Percentiles rank a stretch among this genome's conserved stretches.
phyloP scores from a whole-genome alignment of 768 basidiomycete genomes.

The Boletus fagicola region DNA sequence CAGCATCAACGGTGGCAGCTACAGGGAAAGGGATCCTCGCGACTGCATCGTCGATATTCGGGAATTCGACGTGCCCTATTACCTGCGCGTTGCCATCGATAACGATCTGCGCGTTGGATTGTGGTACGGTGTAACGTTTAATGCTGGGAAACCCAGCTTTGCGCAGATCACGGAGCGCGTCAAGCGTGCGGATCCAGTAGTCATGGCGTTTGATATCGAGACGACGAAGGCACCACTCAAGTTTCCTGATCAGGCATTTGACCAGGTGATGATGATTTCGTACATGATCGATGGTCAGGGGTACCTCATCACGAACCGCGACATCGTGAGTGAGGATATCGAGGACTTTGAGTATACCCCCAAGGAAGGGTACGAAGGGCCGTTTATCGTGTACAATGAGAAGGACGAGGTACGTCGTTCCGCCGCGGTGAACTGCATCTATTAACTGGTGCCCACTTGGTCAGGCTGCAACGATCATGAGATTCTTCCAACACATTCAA shows the following conservation, averaged over 20 bases:
- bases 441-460: not conserved
- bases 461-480: conserved; percentile 74
- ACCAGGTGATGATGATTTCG: conserved; percentile 99
- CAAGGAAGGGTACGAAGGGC: conserved; percentile 95
- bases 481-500: conserved; percentile 93
- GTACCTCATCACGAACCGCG: conserved; percentile 95
- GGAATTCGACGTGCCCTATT: conserved; percentile 97
- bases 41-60: conserved; percentile 93
- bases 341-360: conserved; percentile 99
- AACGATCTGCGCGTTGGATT: conserved; percentile 95
- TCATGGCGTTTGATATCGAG: conserved; percentile 99
- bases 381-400: conserved; percentile 94
- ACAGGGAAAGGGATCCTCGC: conserved; percentile 73
- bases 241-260: conserved; percentile 92
- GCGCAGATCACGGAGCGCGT: conserved; percentile 75
- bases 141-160: conserved; percentile 75
- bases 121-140: conserved; percentile 93
- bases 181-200: conserved; percentile 97
- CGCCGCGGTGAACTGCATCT: not conserved
- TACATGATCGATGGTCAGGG: conserved; percentile 99
- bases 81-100: conserved; percentile 98
- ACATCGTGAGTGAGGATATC: conserved; percentile 96
- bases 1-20: conserved; percentile 38
- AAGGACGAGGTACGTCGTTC: conserved; percentile 68
- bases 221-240: conserved; percentile 99